Conservation (phyloP, 768 basidiomycete genomes). For the Amanita thiersii region DNA sequence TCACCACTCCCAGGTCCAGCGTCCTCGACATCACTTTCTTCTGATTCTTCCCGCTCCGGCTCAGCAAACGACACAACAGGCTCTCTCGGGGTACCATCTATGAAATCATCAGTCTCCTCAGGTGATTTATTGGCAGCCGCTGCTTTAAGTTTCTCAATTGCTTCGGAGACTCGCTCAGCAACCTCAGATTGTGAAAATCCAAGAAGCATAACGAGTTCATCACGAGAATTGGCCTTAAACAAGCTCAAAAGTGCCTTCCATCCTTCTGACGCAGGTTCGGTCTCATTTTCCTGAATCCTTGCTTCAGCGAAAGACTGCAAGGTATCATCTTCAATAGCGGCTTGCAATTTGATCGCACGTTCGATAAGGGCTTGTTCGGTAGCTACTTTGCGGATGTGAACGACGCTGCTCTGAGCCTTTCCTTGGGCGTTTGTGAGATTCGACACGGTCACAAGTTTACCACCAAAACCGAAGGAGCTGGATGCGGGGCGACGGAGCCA, state of each 20-base stretch:
- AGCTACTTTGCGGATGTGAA: constrained; percentile 71
- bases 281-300: constrained; percentile 28
- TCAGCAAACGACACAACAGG: constrained; percentile 83
- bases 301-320: constrained; percentile 67
- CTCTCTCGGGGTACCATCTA: constrained; percentile 46
- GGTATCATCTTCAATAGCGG: constrained; percentile 46
- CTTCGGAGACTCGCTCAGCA: constrained; percentile 68
- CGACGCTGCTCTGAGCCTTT: constrained; percentile 73
- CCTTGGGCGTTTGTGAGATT: constrained; percentile 72
- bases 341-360: constrained; percentile 60
- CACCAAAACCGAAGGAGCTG: constrained; percentile 86
- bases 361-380: constrained; percentile 72
- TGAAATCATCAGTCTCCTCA: constrained; percentile 31
- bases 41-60: constrained; percentile 46
- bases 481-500: constrained; percentile 87
- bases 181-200: constrained; percentile 91
- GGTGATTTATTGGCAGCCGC: constrained; percentile 24
- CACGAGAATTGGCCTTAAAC: constrained; percentile 83
- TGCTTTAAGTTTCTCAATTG: constrained; percentile 66
- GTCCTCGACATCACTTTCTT: constrained; percentile 30
- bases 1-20: constrained; percentile 22
- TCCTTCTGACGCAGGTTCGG: constrained; percentile 34
- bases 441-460: constrained; percentile 71
- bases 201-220: constrained; percentile 83
- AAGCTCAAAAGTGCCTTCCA: constrained; percentile 89